Percentiles rank a stretch among this genome's conserved stretches.
phyloP scores from a whole-genome alignment of 1,139 yeast genomes.

The Arxiozyma bovina region DNA sequence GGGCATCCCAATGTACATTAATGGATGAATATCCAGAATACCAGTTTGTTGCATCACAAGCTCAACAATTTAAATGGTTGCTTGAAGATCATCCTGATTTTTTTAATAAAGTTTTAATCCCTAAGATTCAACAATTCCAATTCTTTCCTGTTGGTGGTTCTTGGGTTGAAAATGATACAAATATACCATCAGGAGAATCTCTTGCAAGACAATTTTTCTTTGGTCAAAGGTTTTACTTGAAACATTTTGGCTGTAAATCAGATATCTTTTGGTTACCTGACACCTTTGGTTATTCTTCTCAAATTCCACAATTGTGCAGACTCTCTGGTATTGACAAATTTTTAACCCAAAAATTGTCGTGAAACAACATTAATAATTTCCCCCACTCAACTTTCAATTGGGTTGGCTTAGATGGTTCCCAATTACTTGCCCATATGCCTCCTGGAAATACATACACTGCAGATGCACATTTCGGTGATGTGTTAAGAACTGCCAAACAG shows the following conservation, averaged over 20 bases:
- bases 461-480: constrained; percentile 86
- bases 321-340: constrained; percentile 75
- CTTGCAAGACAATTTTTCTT: constrained; percentile 77
- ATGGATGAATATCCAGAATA: constrained; percentile 88
- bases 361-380: constrained; percentile 89
- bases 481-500: constrained; percentile 64
- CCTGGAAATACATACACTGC: constrained; percentile 96
- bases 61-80: constrained; percentile 93
- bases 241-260: constrained; percentile 68
- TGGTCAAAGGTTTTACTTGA: constrained; percentile 78
- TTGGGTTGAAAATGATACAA: constrained; percentile 97
- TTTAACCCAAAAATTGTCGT: constrained; percentile 85
- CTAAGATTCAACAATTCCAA: constrained; percentile 61
- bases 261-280: constrained; percentile 91
- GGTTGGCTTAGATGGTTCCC: constrained; percentile 91
- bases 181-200: constrained; percentile 88
- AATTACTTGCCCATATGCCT: constrained; percentile 93
- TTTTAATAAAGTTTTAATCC: constrained; percentile 47
- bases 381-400: constrained; percentile 90
- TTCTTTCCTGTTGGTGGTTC: constrained; percentile 92
- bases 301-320: constrained; percentile 87
- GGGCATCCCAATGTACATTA: constrained; percentile 86
- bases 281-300: constrained; percentile 93
- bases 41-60: constrained; percentile 89
- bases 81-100: constrained; percentile 76